Evolutionary conservation across 345 rosid species (phyloP).

Genomic region (Abelmoschus esculentus): DNA sequence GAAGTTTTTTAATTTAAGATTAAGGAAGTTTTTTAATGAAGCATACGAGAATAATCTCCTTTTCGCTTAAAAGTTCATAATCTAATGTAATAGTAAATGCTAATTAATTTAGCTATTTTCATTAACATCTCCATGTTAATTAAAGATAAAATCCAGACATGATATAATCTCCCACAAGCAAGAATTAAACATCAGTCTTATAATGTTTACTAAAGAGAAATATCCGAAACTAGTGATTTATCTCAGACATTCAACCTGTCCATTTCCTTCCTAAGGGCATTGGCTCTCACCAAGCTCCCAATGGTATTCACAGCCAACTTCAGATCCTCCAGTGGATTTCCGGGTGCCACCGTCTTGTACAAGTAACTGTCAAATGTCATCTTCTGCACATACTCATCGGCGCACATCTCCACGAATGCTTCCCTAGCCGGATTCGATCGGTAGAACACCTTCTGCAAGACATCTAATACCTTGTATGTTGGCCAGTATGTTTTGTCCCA

Average conservation of each 20-base stretch:
- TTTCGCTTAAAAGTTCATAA: too few relatives aligned
- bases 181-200: neutral
- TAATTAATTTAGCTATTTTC: too few relatives aligned
- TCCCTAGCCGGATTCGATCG: neutral
- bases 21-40: too few relatives aligned
- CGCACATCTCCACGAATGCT: slow-evolving; percentile 1
- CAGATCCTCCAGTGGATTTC: neutral
- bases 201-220: neutral
- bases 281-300: neutral
- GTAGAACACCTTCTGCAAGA: neutral
- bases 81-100: too few relatives aligned
- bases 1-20: too few relatives aligned
- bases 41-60: too few relatives aligned
- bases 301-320: neutral
- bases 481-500: slow-evolving; percentile 5
- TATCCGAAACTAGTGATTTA: neutral
- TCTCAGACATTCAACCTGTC: neutral
- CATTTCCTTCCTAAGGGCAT: slow-evolving; percentile 3
- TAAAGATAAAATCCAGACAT: too few relatives aligned
- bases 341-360: neutral
- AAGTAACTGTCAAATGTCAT: neutral
- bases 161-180: neutral
- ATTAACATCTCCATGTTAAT: too few relatives aligned
- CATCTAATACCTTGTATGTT: neutral
- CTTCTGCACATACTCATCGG: neutral